Evolutionary conservation across 2,329 filamentous ascomycete genomes (phyloP).

Genomic region (Colletotrichum higginsianum): DNA sequence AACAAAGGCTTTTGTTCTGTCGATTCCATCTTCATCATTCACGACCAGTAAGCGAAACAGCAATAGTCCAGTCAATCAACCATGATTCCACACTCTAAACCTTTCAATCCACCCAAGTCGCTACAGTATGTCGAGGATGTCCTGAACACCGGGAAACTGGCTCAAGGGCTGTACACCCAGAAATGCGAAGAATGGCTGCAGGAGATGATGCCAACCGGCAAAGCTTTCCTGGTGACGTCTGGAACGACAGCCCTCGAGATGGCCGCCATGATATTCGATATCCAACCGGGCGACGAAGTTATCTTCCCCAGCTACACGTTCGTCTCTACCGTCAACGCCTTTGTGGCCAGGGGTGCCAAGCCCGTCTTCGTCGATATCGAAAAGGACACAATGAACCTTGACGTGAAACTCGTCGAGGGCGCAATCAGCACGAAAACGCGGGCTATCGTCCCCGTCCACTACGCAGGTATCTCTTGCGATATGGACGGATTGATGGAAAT

Average conservation of each 20-base stretch:
- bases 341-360: background rate
- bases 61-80: background rate
- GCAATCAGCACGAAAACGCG: constrained; percentile 12
- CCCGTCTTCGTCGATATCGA: constrained; percentile 15
- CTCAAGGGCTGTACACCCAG: constrained; percentile 1
- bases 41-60: too few relatives aligned
- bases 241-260: constrained; percentile 4
- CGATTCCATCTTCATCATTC: too few relatives aligned
- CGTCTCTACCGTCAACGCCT: constrained; percentile 2
- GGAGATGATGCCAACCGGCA: background rate
- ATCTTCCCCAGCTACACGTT: background rate
- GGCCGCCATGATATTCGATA: background rate
- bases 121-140: background rate
- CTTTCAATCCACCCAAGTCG: background rate
- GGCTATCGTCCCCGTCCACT: constrained; percentile 10
- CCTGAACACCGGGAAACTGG: background rate
- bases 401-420: constrained; percentile 1
- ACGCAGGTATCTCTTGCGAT: constrained; percentile 5
- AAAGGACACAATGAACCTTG: constrained; percentile 6
- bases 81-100: background rate
- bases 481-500: constrained; percentile 2
- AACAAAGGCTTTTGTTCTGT: background rate
- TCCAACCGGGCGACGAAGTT: constrained; percentile 7
- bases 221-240: constrained; percentile 1
- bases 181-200: background rate